phyloP scores from a whole-genome alignment of 352 stramenopile genomes.

The Globisporangium mamillatum region DNA sequence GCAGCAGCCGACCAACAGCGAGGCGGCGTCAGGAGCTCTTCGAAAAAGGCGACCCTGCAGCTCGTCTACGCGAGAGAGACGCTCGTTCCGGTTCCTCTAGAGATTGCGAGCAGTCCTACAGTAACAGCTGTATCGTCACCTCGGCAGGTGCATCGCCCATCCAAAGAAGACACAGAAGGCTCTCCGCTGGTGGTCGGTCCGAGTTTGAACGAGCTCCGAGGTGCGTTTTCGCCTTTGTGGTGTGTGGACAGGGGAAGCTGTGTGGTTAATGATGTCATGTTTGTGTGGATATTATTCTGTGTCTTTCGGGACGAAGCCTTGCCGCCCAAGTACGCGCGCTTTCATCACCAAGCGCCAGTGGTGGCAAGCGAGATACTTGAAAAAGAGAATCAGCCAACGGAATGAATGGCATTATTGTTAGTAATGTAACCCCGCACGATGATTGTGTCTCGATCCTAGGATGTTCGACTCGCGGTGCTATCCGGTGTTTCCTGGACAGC shows the following conservation, averaged over 20 bases:
- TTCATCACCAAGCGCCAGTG: neutral
- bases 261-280: neutral
- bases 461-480: too few species aligned
- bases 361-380: neutral
- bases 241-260: neutral
- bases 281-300: neutral
- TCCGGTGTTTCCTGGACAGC: too few species aligned
- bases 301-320: neutral
- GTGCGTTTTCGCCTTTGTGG: neutral
- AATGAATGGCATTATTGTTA: too few species aligned
- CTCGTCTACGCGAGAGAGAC: neutral
- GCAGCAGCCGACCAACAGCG: neutral
- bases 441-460: too few species aligned
- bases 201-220: constrained; percentile 3
- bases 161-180: neutral
- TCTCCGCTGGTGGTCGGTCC: neutral
- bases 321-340: constrained; percentile 1
- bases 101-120: neutral
- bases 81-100: neutral
- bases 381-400: too few species aligned
- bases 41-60: neutral
- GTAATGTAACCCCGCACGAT: too few species aligned
- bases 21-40: neutral
- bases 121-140: neutral
- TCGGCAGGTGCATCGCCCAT: neutral